phyloP scores from a whole-genome alignment of 768 basidiomycete species.

The Phylloporus arenicola region DNA sequence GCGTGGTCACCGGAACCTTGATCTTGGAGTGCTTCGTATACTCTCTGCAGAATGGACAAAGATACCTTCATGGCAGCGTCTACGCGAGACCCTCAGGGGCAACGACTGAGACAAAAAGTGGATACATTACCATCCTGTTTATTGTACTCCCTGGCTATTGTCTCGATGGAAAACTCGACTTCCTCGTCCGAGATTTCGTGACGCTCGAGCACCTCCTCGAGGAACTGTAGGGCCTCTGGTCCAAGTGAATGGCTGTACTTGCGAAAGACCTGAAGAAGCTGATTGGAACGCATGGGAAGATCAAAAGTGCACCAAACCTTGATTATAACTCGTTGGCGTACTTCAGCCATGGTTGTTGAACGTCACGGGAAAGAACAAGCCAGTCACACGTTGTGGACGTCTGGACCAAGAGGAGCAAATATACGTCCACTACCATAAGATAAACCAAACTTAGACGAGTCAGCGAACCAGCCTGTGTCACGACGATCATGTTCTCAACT shows the following conservation, averaged over 20 bases:
- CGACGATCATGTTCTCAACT: constrained; percentile 50
- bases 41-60: constrained; percentile 56
- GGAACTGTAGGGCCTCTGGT: constrained; percentile 64
- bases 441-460: constrained; percentile 13
- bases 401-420: too few relatives aligned
- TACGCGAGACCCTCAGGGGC: constrained; percentile 24
- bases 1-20: constrained; percentile 43
- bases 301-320: constrained; percentile 29
- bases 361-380: background rate
- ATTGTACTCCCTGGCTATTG: constrained; percentile 81
- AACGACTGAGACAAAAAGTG: background rate
- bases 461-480: background rate
- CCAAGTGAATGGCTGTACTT: constrained; percentile 87
- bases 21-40: constrained; percentile 70
- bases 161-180: constrained; percentile 69
- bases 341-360: constrained; percentile 30
- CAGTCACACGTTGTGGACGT: background rate
- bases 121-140: constrained; percentile 70
- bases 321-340: constrained; percentile 39
- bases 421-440: background rate
- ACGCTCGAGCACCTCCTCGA: constrained; percentile 65
- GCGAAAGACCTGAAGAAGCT: constrained; percentile 59
- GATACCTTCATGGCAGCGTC: constrained; percentile 84
- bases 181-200: constrained; percentile 70
- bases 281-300: background rate